phyloP scores from a whole-genome alignment of 1,284 basidiomycete species.

The Boletus semigastroideus region DNA sequence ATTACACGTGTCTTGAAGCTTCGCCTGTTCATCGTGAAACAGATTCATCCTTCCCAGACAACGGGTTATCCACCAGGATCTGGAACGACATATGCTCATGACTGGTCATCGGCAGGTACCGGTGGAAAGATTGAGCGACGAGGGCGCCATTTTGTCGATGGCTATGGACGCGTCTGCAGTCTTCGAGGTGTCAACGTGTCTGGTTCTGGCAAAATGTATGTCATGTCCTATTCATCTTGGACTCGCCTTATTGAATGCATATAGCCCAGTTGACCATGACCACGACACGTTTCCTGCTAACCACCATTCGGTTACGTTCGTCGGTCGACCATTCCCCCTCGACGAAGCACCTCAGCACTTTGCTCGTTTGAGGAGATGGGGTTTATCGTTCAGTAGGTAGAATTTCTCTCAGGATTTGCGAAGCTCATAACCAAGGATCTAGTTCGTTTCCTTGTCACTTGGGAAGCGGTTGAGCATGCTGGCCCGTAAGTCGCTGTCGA shows the following conservation, averaged over 20 bases:
- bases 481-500: constrained; percentile 67
- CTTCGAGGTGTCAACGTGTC: constrained; percentile 82
- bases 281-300: constrained; percentile 63
- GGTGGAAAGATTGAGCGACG: constrained; percentile 55
- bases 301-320: constrained; percentile 68
- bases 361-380: constrained; percentile 79
- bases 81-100: constrained; percentile 60
- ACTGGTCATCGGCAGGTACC: constrained; percentile 64
- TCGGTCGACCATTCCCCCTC: constrained; percentile 81
- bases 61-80: constrained; percentile 47
- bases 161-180: constrained; percentile 71
- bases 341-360: constrained; percentile 84
- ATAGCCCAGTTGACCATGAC: constrained; percentile 62
- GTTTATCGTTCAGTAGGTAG: constrained; percentile 75
- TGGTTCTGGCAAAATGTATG: constrained; percentile 81
- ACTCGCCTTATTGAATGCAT: constrained; percentile 8
- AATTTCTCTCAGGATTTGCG: background rate
- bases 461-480: constrained; percentile 94
- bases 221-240: constrained; percentile 9
- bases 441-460: constrained; percentile 91
- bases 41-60: constrained; percentile 44
- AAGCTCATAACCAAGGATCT: background rate
- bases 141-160: constrained; percentile 78
- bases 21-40: constrained; percentile 4
- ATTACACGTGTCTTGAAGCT: background rate